Percentiles rank a stretch among this genome's conserved stretches.
Evolutionary conservation across 208 protist species (phyloP).

Genomic region (Trichomonas vaginalis): DNA sequence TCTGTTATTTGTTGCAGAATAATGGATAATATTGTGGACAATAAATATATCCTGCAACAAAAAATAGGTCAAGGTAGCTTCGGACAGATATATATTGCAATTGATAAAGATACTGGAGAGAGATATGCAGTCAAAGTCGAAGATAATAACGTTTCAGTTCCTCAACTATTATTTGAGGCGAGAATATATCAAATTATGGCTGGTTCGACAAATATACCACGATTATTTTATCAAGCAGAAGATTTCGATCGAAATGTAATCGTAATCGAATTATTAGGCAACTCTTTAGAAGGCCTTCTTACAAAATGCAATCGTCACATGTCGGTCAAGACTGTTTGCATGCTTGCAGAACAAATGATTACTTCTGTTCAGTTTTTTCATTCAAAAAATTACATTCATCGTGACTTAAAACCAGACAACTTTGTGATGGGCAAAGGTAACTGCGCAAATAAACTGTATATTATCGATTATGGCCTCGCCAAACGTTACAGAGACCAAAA

Average conservation of each 20-base stretch:
- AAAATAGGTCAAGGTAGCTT: constrained; percentile 12
- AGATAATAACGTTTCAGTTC: constrained; percentile 56
- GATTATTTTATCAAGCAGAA: constrained; percentile 71
- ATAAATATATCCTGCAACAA: constrained; percentile 49
- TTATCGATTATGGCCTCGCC: constrained; percentile 61
- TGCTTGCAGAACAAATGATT: constrained; percentile 77
- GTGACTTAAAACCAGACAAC: constrained; percentile 90
- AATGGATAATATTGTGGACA: constrained; percentile 67
- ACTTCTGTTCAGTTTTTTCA: constrained; percentile 79
- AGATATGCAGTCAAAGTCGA: constrained; percentile 29
- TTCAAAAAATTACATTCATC: constrained; percentile 83
- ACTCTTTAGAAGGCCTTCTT: constrained; percentile 89
- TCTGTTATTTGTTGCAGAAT: neutral
- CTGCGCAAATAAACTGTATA: constrained; percentile 29
- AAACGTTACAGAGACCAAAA: constrained; percentile 95
- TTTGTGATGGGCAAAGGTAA: constrained; percentile 80
- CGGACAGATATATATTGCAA: constrained; percentile 41
- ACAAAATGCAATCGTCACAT: constrained; percentile 50
- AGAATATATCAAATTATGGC: constrained; percentile 57
- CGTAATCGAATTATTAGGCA: constrained; percentile 94
- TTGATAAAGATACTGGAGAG: neutral
- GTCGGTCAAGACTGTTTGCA: constrained; percentile 88
- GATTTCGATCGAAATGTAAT: constrained; percentile 91
- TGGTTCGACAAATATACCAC: constrained; percentile 71
- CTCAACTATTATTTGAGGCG: constrained; percentile 50